Evolutionary conservation across 345 rosid genomes (phyloP).

Genomic region (Turnera subulata): DNA sequence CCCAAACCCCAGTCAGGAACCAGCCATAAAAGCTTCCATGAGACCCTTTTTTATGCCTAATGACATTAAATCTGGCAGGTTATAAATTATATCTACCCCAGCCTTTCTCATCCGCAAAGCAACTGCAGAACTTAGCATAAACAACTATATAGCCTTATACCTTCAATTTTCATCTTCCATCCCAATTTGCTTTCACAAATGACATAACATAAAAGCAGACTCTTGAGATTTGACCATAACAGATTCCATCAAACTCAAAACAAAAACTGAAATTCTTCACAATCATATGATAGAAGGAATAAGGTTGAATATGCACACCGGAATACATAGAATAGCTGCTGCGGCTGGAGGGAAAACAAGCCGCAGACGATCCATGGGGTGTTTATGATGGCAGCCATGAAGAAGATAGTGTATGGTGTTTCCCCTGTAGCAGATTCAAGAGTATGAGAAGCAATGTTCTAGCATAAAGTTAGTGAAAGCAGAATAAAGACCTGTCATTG

Average conservation of each 20-base stretch:
- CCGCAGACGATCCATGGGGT: slow-evolving; percentile 84
- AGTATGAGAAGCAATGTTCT: background rate
- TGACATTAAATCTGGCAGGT: too few relatives aligned
- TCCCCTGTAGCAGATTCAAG: slow-evolving; percentile 41
- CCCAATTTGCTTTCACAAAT: too few relatives aligned
- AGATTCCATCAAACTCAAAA: background rate
- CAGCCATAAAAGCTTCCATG: too few relatives aligned
- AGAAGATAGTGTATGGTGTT: slow-evolving; percentile 76
- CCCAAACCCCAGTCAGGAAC: too few relatives aligned
- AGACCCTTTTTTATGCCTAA: too few relatives aligned
- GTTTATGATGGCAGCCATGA: slow-evolving; percentile 92
- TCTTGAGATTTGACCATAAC: background rate
- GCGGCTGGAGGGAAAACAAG: slow-evolving; percentile 90
- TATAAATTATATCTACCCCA: too few relatives aligned
- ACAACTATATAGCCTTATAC: too few relatives aligned
- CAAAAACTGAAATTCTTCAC: background rate
- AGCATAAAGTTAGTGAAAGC: background rate
- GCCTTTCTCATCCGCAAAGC: too few relatives aligned
- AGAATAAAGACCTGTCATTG: background rate
- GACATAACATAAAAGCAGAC: too few relatives aligned
- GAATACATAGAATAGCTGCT: slow-evolving; percentile 58
- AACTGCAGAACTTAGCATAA: too few relatives aligned
- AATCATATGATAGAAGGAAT: background rate
- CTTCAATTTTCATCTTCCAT: too few relatives aligned
- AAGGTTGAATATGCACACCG: slow-evolving; percentile 34